A percentile compares a stretch with the other conserved stretches of the same genome.
Evolutionary conservation across 495 filamentous ascomycete genomes (phyloP).

Genomic region (Talaromyces thailandensis): DNA sequence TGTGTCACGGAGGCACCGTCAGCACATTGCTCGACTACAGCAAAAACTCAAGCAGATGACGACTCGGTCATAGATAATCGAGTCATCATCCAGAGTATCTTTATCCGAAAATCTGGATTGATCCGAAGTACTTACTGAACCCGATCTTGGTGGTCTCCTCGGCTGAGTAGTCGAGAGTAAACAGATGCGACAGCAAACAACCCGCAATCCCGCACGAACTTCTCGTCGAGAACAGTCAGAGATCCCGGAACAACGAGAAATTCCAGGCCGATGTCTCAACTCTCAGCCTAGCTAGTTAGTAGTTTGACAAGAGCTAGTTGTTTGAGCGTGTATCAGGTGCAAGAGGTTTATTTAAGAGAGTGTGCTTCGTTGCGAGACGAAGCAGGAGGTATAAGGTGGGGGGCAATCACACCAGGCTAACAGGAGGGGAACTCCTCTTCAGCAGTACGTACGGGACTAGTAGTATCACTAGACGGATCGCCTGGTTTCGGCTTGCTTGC

Average conservation of each 20-base stretch:
- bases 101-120: background rate
- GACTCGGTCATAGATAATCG: background rate
- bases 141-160: background rate
- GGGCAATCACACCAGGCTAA: slow-evolving; percentile 2
- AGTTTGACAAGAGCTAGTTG: background rate
- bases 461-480: background rate
- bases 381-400: slow-evolving; percentile 8
- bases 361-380: background rate
- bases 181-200: background rate
- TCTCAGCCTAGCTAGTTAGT: background rate
- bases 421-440: slow-evolving; percentile 1
- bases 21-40: background rate
- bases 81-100: background rate
- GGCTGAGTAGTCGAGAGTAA: background rate
- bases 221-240: background rate
- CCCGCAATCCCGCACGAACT: background rate
- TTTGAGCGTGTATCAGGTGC: background rate
- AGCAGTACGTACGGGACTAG: background rate
- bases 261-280: background rate
- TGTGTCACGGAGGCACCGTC: background rate
- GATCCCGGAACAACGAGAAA: background rate
- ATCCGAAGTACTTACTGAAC: background rate
- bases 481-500: background rate
- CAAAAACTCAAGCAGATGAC: background rate
- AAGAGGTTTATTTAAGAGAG: background rate